These are phyloP conservation scores for Tardiomyces digboiensis DNA, from an alignment of 1,139 yeast species.

Conservation along the genomic window DNA sequence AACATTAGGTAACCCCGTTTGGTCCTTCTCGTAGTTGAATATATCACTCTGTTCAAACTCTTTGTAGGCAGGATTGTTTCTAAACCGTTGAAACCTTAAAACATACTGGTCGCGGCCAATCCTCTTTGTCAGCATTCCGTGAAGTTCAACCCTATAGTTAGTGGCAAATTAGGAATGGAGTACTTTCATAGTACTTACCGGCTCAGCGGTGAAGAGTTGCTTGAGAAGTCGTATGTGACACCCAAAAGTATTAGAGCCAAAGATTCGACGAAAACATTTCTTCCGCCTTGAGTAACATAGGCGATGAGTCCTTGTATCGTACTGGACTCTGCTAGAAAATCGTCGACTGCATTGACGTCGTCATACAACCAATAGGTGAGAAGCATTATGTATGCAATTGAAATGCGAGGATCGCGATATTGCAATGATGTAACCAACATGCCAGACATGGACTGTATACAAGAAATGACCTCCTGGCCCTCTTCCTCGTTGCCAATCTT, in stretches of 20 bases:
- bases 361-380: conserved; percentile 74
- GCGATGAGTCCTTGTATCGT: conserved; percentile 59
- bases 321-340: conserved; percentile 61
- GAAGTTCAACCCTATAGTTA: conserved; percentile 42
- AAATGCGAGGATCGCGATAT: conserved; percentile 60
- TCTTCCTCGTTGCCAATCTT: conserved; percentile 53
- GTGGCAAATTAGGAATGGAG: neutral
- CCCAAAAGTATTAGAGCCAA: conserved; percentile 69
- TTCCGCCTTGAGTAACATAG: conserved; percentile 36
- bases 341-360: conserved; percentile 65
- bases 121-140: conserved; percentile 51
- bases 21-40: conserved; percentile 45
- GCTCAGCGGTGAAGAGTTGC: conserved; percentile 59
- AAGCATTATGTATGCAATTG: conserved; percentile 72
- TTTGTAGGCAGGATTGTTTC: conserved; percentile 46
- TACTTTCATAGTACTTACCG: conserved; percentile 13
- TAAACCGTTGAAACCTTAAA: conserved; percentile 63
- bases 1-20: conserved; percentile 80
- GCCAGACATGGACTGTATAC: conserved; percentile 75
- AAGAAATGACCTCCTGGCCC: conserved; percentile 66
- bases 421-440: conserved; percentile 58
- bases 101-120: conserved; percentile 78
- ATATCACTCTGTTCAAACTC: conserved; percentile 44
- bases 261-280: conserved; percentile 59
- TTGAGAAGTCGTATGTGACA: conserved; percentile 71